Percentiles rank a stretch among this genome's conserved stretches.
Evolutionary conservation across 768 basidiomycete genomes (phyloP).

Genomic region (Suillus sp.): DNA sequence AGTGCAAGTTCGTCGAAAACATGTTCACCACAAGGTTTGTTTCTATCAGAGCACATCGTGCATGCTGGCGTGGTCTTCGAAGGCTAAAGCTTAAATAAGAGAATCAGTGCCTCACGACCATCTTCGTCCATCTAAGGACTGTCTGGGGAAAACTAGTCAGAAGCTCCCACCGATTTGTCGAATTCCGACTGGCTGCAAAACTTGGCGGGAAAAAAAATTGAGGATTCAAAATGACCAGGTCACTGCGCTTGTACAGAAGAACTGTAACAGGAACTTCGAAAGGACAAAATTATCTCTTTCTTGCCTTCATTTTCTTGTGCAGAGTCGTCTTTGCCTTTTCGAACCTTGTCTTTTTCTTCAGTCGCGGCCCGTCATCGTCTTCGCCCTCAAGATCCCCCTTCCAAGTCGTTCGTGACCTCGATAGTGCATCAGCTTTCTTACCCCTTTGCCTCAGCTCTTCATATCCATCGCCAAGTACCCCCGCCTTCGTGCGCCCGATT

Average conservation of each 20-base stretch:
- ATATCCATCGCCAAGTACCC: constrained; percentile 69
- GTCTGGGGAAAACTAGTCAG: neutral
- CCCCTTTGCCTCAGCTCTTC: constrained; percentile 74
- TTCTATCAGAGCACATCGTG: no score
- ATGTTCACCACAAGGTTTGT: no score
- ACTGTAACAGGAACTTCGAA: neutral
- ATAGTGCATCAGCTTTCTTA: constrained; percentile 62
- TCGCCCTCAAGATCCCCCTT: constrained; percentile 30
- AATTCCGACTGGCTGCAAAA: neutral
- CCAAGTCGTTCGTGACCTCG: constrained; percentile 51
- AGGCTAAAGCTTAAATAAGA: no score
- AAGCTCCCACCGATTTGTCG: neutral
- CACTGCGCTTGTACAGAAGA: neutral
- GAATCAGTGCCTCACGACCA: no score
- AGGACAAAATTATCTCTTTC: constrained; percentile 17
- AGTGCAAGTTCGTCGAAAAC: no score
- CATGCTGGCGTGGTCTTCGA: no score
- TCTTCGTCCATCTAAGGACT: neutral
- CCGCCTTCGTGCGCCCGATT: constrained; percentile 47
- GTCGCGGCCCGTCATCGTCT: constrained; percentile 34
- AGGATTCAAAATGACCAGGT: neutral
- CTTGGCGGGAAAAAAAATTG: neutral
- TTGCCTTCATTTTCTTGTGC: constrained; percentile 30
- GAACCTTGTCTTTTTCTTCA: constrained; percentile 44
- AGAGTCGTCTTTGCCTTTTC: constrained; percentile 45